Base-by-base conservation (phyloP, 179 eudicot species). In the Actinidia chinensis region DNA sequence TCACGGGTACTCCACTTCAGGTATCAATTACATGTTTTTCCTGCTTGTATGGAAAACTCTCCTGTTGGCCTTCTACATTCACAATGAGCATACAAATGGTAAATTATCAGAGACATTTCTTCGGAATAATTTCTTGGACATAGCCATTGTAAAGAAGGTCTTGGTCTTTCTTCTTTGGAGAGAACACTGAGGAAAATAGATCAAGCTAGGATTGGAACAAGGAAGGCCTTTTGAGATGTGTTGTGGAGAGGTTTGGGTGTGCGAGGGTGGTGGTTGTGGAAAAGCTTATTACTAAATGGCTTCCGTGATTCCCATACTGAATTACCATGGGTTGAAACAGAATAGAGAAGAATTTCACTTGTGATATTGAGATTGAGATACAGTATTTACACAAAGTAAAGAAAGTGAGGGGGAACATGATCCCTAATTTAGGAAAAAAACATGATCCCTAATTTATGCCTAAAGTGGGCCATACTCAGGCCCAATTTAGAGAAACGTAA, bases 1-100 rank as follows among this genome's bases (percentile, higher is more conserved):
- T 93, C 76, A 95, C 98, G 1, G 99, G 98, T 54, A 95, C 98
- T 71, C 98, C 97, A 22, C 98, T 95, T 74, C 99, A 95, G 97
- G 98, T 93, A 87, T 61, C 67, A 55, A 13, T 25, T 20, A n/a
- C n/a, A 2, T 17, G 42, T 47, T 44, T 55, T 78, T 43, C 56
- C n/a, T 20, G 2, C 15, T 70, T 58, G 14, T 46, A 23, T 56
- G 48, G 18, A 10, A n/a, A 20, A 68, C 47, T 68, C 56, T 56
- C 68, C 42, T 17, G 42, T 47, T 33, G n/a, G 33, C 50, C 77
- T 69, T 55, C 17, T 77, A 25, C 42, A 14, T 75, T 42, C 50
- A 8, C 18, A 68, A 42, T 42, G 22, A 40, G 14, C 4, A 18
- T 18, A 14, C 44, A 51, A 51, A n/a, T 36, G 11, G 36, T 23